Evolutionary conservation across 2,329 filamentous ascomycete genomes (phyloP), one percentile per base, ranked within the genome.

Genomic region (Penicillium sp.): DNA sequence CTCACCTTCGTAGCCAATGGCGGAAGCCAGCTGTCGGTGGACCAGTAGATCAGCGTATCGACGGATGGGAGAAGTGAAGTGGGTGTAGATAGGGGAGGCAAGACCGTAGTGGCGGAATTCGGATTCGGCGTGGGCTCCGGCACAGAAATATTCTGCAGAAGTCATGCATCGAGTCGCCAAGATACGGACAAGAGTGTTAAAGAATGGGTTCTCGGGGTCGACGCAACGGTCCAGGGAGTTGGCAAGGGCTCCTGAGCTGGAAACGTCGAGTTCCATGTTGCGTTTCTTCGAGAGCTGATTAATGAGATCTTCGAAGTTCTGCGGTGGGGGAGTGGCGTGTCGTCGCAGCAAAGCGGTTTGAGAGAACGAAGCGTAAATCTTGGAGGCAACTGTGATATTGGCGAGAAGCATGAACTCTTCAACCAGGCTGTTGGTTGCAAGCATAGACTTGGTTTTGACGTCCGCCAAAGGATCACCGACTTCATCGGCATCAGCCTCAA

Each of bases 371-470:
- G 90, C 85, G 78, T 96, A 91, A 70, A 96, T 96, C 74, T 91
- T 93, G 63, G 87, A 84, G 7, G 93, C 95, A 29, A 99, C 96
- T 65, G 89, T 93, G 70, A 91, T 92, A 78, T 99, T 99, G 81
- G 95, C 96, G 73, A 98, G 90, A 70, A 99, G 82, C 95, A 99
- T 99, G 82, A 99, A 98, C 73, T 99, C 95, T 73, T 99, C 95
- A 27, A 99, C 96, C 5, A 99, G 85, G 22, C 93, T 97, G 79
- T 98, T 99, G 52, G 95, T 99, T 70, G 95, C 93, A 37, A 99
- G 86, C 51, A 93, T 86, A 67, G 93, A 84, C 78, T 99, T 99
- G 6, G 93, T 96, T 80, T 98, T 92, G 65, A 99, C 91, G 68
- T 98, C 95, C 10, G 77, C 75, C 53, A 96, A 89, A 0, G 95